phyloP scores from a whole-genome alignment of 2,329 filamentous ascomycete species.

The Zymoseptoria brevis region DNA sequence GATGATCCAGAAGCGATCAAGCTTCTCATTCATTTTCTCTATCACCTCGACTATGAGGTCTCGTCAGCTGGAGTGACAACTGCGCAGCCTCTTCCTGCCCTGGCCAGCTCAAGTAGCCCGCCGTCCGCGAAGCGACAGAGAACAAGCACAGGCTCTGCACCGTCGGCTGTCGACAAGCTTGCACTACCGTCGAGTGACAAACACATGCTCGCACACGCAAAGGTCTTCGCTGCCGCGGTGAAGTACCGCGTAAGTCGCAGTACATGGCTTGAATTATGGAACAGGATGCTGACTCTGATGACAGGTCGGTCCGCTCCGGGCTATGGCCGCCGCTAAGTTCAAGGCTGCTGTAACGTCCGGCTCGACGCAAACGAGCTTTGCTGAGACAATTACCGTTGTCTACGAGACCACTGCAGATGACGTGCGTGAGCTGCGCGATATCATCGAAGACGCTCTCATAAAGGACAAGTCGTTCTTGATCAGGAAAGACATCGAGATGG shows the following conservation, averaged over 20 bases:
- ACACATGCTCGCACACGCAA: conserved; percentile 12
- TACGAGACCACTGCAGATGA: conserved; percentile 36
- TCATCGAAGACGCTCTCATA: not conserved
- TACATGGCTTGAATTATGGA: too few relatives aligned
- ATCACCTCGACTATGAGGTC: conserved; percentile 20
- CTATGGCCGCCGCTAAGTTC: conserved; percentile 13
- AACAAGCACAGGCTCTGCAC: too few relatives aligned
- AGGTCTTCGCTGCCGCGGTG: conserved; percentile 15
- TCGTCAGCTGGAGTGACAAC: too few relatives aligned
- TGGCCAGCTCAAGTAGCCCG: too few relatives aligned
- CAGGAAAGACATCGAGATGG: not conserved
- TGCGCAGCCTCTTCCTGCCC: too few relatives aligned
- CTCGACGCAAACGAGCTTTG: conserved; percentile 29
- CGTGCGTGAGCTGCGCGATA: conserved; percentile 32
- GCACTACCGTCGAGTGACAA: not conserved
- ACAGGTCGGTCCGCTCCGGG: conserved; percentile 9
- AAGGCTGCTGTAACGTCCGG: conserved; percentile 25
- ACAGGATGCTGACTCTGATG: too few relatives aligned
- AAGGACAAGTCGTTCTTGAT: not conserved
- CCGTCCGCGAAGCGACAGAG: too few relatives aligned
- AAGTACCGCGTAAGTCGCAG: conserved; percentile 9
- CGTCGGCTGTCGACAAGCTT: too few relatives aligned
- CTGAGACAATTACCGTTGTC: conserved; percentile 33
- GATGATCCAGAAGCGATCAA: conserved; percentile 22
- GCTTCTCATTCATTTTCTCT: conserved; percentile 24